Evolutionary conservation across 768 basidiomycete species (phyloP).

Genomic region (Polyporus arcularius): DNA sequence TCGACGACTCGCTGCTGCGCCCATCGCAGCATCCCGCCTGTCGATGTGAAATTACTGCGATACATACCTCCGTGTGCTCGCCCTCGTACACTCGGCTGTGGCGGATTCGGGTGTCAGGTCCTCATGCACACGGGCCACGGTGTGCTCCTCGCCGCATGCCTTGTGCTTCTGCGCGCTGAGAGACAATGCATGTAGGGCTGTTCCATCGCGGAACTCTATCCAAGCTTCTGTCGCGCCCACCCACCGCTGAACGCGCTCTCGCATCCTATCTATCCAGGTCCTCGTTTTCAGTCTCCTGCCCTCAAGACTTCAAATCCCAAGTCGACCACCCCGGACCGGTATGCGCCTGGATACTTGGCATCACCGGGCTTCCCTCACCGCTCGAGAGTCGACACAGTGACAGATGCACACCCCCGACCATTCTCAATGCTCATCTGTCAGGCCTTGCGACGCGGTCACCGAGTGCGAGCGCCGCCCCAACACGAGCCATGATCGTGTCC

Average conservation of each 20-base stretch:
- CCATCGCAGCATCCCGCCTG: not conserved
- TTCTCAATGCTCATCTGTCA: no score
- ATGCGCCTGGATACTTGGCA: no score
- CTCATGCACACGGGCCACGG: not conserved
- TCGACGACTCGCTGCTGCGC: not conserved
- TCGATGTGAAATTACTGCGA: not conserved
- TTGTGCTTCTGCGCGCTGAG: not conserved
- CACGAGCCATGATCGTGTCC: not conserved
- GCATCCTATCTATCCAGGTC: not conserved
- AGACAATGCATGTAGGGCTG: not conserved
- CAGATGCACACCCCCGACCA: no score
- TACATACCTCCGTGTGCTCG: no score
- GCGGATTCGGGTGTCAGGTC: no score
- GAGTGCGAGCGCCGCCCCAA: not conserved
- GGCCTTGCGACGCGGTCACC: not conserved
- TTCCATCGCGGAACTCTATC: not conserved
- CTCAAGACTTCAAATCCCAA: no score
- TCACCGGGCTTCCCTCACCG: no score
- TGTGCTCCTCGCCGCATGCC: not conserved
- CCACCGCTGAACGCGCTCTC: not conserved
- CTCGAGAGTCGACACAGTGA: no score
- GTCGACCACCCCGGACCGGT: no score
- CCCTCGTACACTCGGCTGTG: no score
- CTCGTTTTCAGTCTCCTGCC: no score
- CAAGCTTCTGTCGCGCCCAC: slow-evolving; percentile 1